Conservation (phyloP, 2,329 filamentous ascomycete species). For the Hymenotorrendiella dingleyae region DNA sequence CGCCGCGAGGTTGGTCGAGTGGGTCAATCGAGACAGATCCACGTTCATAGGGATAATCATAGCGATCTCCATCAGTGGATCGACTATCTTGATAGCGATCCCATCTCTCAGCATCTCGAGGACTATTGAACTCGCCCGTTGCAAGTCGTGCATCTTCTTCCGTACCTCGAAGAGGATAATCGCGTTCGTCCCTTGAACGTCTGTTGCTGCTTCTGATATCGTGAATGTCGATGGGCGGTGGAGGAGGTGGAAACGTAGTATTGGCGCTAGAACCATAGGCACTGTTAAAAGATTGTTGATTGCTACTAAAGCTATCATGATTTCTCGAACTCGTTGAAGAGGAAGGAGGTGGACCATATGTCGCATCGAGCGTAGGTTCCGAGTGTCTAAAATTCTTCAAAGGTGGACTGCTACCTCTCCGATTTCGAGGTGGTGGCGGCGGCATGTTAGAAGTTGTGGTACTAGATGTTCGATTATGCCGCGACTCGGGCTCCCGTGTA, state of each 20-base stretch:
- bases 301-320: no score
- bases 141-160: conserved; percentile 21
- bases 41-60: conserved; percentile 16
- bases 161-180: conserved; percentile 10
- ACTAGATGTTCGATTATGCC: conserved; percentile 20
- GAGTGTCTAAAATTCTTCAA: conserved; percentile 24
- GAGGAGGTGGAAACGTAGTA: conserved; percentile 22
- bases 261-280: conserved; percentile 13
- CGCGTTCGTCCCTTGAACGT: conserved; percentile 18
- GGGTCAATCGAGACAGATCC: conserved; percentile 13
- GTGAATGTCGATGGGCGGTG: conserved; percentile 20
- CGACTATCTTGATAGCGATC: conserved; percentile 22
- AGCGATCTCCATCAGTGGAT: conserved; percentile 1
- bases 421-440: conserved; percentile 10
- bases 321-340: conserved; percentile 17
- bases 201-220: no score
- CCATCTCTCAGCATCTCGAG: conserved; percentile 27
- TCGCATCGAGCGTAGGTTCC: conserved; percentile 18
- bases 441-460: conserved; percentile 17
- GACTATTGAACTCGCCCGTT: conserved; percentile 24
- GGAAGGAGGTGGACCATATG: conserved; percentile 18
- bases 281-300: conserved; percentile 13
- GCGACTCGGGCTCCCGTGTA: conserved; percentile 1
- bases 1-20: conserved; percentile 5
- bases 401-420: conserved; percentile 21